Evolutionary conservation across 1,139 yeast species (phyloP), one percentile per base, ranked within the genome.

Genomic region (Diutina catenulata): DNA sequence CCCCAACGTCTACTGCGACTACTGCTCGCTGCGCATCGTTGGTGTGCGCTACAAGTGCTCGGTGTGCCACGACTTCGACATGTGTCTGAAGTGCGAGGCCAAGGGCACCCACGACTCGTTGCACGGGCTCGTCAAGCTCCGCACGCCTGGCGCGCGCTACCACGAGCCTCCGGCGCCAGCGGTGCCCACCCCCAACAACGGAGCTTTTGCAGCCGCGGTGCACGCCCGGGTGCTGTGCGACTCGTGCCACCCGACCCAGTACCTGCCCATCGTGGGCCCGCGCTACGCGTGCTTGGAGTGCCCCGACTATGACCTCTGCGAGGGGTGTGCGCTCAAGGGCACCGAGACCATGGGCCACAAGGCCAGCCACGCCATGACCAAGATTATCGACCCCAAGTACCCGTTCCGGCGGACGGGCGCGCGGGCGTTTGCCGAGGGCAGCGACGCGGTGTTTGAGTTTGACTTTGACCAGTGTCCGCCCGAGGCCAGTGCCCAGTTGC

Each of bases 281-380:
- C 63, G 83, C 44, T 77, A 60, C 55, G 63, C 66, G 40, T 78
- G 86, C 49, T 45, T 67, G 38, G 66, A 67, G 24, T 78, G 86
- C 49, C 43, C 49, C 3, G 69, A 77, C 46, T 76, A 60, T 52
- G 82, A 77, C 47, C 57, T 76, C 41, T 78, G 86, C 49, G 59
- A 64, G 26, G 38, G 46, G 2, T 77, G 84, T 16, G 23, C 18
- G 33, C 28, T 25, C 23, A 11, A n/a, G 3, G 5, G 21, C 10
- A 18, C n/a, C 3, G 15, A 29, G 19, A 9, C 10, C 4, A 9
- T 11, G 7, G 19, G 5, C 4, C 16, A 31, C 18, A 25, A 25
- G 16, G 7, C 6, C 16, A 25, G 16, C 28, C 28, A 25, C 28
- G 16, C 16, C 18, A 25, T 25, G 28, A 16, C n/a, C n/a, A 14